A percentile compares a stretch with the other conserved stretches of the same genome.
phyloP scores from a whole-genome alignment of 2,329 filamentous ascomycete species.

The Thelonectria discophora region DNA sequence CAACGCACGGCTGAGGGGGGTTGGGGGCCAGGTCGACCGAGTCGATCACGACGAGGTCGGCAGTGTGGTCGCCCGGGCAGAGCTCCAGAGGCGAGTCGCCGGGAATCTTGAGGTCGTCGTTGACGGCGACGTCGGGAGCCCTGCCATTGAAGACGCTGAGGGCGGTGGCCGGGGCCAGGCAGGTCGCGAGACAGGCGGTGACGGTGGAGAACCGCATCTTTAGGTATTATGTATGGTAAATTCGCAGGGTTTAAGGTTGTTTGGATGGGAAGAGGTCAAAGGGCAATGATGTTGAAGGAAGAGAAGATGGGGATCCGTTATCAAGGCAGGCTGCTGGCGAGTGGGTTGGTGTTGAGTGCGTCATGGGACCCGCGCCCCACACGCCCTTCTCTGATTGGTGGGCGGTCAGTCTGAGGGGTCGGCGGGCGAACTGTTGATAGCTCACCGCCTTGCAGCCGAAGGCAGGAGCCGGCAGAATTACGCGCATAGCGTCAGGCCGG shows the following conservation, averaged over 20 bases:
- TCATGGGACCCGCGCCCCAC: slow-evolving; percentile 49
- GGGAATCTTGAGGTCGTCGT: slow-evolving; percentile 71
- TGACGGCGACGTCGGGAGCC: slow-evolving; percentile 51
- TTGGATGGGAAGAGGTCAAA: slow-evolving; percentile 20
- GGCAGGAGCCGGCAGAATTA: slow-evolving; percentile 7
- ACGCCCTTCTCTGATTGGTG: slow-evolving; percentile 38
- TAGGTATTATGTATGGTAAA: slow-evolving; percentile 5
- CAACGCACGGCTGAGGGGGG: slow-evolving; percentile 82
- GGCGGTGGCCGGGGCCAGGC: slow-evolving; percentile 56
- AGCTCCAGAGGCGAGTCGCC: slow-evolving; percentile 87
- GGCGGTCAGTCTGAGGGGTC: slow-evolving; percentile 13
- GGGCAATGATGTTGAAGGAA: slow-evolving; percentile 24
- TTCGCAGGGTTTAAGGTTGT: slow-evolving; percentile 9
- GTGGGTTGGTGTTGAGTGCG: slow-evolving; percentile 46
- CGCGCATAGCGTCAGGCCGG: slow-evolving; percentile 17
- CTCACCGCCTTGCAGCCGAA: slow-evolving; percentile 37
- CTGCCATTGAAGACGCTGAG: slow-evolving; percentile 52
- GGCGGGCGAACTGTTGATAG: slow-evolving; percentile 36
- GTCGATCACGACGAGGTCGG: slow-evolving; percentile 79
- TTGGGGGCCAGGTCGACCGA: slow-evolving; percentile 85
- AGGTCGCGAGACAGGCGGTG: slow-evolving; percentile 56
- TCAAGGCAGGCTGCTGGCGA: slow-evolving; percentile 40
- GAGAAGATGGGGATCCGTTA: slow-evolving; percentile 32
- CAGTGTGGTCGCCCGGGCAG: slow-evolving; percentile 71
- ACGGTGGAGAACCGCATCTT: slow-evolving; percentile 52